These are phyloP conservation scores for Amylocystis lapponica DNA, from an alignment of 768 basidiomycete species.

Conservation along the genomic window DNA sequence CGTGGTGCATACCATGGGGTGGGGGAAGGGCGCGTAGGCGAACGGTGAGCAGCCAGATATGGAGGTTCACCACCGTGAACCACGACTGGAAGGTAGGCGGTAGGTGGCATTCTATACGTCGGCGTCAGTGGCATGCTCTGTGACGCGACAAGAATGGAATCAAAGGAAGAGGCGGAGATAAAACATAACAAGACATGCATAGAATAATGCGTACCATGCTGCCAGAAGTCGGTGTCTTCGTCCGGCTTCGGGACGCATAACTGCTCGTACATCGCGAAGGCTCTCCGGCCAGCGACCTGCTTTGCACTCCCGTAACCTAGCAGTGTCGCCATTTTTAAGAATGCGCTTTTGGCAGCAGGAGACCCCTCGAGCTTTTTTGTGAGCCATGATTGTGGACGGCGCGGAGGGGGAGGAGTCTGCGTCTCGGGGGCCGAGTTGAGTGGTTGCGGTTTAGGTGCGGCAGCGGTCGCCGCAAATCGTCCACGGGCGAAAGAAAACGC, in stretches of 20 bases:
- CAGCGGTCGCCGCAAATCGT: background rate
- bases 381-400: conserved; percentile 38
- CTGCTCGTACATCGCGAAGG: conserved; percentile 51
- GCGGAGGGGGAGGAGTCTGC: background rate
- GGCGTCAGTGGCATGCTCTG: background rate
- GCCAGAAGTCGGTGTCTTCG: conserved; percentile 59
- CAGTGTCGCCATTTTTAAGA: conserved; percentile 41
- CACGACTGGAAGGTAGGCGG: conserved; percentile 96
- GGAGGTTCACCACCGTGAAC: conserved; percentile 91
- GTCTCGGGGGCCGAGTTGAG: background rate
- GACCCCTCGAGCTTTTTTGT: conserved; percentile 47
- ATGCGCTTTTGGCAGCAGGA: conserved; percentile 38
- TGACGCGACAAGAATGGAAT: background rate
- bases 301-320: conserved; percentile 59
- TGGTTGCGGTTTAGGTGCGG: background rate
- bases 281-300: conserved; percentile 56
- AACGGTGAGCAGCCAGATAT: conserved; percentile 86
- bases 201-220: conserved; percentile 40
- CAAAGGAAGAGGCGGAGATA: background rate
- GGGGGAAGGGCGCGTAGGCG: conserved; percentile 79
- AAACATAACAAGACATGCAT: background rate
- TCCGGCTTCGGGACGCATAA: conserved; percentile 54
- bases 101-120: conserved; percentile 63
- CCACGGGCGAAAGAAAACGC: background rate
- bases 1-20: conserved; percentile 58